Evolutionary conservation across 176 grass and related monocot species (phyloP), one percentile per base, ranked within the genome.

Genomic region (Raddia distichophylla): DNA sequence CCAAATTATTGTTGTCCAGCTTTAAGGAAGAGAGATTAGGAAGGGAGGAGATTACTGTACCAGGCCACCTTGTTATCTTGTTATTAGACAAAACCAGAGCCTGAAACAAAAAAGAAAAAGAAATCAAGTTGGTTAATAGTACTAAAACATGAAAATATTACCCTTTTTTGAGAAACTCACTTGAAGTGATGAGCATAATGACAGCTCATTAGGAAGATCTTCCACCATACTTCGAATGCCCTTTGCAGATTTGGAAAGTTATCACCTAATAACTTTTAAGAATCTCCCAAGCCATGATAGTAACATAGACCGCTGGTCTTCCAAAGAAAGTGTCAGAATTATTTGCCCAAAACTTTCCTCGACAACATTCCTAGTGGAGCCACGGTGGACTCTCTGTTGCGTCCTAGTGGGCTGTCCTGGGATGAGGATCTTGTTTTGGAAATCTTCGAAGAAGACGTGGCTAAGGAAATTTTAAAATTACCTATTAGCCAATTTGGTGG

Each of bases 221-320:
- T 89, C 95, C 92, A 98, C 95, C 95, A 94, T 64, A 98, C 95
- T 42, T 98, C 92, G 33, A 98, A 98, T 9, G 95, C 95, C 74
- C 95, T 92, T 61, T 89, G 87, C 56, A 98, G 70, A 83, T 94
- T 94, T 0, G 95, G 95, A 61, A 92, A 98, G 48, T 89, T 91
- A 67, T 94, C 88, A 0, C 90, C 92, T 2, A 82, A 48, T 2
- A 82, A 48, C 79, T 92, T 87, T 88, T 78, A 98, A 87, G 85
- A 94, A 98, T 32, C 78, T 89, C 13, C 86, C 95, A 17, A 94
- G 77, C 95, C 92, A 98, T 19, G 73, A 64, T 11, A 98, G 76
- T 15, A 98, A 82, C 51, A 98, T 89, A 5, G 77, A 71, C 50
- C 80, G 86, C 43, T 98, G 95, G 10, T 98, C 92, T 73, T 92